Percentiles rank a stretch among this genome's conserved stretches.
phyloP scores from a whole-genome alignment of 2,329 filamentous ascomycete species.

The Sclerotinia trifoliorum region DNA sequence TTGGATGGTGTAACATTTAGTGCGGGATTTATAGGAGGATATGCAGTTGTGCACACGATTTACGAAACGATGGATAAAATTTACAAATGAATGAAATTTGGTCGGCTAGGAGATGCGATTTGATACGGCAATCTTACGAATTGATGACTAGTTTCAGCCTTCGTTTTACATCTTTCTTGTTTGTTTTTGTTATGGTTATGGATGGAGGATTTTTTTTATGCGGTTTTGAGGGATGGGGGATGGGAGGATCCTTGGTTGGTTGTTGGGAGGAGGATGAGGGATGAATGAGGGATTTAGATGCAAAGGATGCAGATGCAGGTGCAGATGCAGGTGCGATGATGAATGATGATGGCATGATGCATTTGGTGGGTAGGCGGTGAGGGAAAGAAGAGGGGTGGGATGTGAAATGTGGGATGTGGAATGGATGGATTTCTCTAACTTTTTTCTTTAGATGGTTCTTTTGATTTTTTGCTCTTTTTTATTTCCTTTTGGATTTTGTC shows the following conservation, averaged over 20 bases:
- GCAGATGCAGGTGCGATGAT: background rate
- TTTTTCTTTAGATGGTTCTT: background rate
- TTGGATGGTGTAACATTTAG: conserved; percentile 9
- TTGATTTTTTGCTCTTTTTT: background rate
- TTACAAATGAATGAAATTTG: background rate
- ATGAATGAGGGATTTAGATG: background rate
- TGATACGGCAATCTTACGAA: background rate
- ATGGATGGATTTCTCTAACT: background rate
- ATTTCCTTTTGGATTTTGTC: background rate
- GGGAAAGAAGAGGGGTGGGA: background rate
- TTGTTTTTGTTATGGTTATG: background rate
- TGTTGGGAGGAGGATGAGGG: background rate
- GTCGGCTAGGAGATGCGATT: background rate
- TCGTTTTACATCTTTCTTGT: background rate
- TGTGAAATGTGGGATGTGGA: background rate
- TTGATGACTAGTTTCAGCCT: conserved; percentile 12
- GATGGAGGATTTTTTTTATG: background rate
- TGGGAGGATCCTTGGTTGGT: background rate
- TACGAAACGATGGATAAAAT: background rate
- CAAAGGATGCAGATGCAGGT: background rate
- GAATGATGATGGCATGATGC: background rate
- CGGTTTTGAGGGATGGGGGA: background rate
- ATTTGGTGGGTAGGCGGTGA: background rate
- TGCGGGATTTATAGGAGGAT: background rate
- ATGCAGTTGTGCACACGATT: background rate